Evolutionary conservation across 805 yeast species (phyloP).

Genomic region (Maudiozyma barnettii): DNA sequence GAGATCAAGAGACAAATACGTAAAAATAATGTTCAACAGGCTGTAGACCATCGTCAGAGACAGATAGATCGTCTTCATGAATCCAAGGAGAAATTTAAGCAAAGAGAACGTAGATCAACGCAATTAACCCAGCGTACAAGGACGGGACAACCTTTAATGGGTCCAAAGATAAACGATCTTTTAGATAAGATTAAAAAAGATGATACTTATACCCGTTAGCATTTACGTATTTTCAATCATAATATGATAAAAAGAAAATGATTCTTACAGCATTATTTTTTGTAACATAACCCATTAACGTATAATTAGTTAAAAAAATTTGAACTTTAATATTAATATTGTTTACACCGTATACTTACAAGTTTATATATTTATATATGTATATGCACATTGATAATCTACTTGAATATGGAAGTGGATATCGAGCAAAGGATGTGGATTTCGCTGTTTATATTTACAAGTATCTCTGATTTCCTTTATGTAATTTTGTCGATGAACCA

Average conservation of each 20-base stretch:
- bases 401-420: too few species aligned
- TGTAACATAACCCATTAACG: too few species aligned
- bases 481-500: too few species aligned
- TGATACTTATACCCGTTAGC: constrained; percentile 21
- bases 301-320: background rate
- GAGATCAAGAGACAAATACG: constrained; percentile 31
- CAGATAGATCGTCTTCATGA: constrained; percentile 29
- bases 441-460: too few species aligned
- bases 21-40: constrained; percentile 22
- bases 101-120: constrained; percentile 37
- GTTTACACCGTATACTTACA: too few species aligned
- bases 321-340: constrained; percentile 3
- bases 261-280: too few species aligned
- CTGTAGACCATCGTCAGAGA: constrained; percentile 36
- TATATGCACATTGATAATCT: background rate
- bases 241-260: too few species aligned
- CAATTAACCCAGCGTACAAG: constrained; percentile 46
- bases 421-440: too few species aligned
- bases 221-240: background rate
- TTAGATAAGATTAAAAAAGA: constrained; percentile 65
- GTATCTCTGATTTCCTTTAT: too few species aligned
- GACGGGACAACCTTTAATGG: constrained; percentile 85
- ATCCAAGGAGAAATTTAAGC: constrained; percentile 31
- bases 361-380: constrained; percentile 1
- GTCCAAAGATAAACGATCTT: constrained; percentile 70